Conservation (phyloP, 768 basidiomycete genomes). For the Trametes gibbosa region DNA sequence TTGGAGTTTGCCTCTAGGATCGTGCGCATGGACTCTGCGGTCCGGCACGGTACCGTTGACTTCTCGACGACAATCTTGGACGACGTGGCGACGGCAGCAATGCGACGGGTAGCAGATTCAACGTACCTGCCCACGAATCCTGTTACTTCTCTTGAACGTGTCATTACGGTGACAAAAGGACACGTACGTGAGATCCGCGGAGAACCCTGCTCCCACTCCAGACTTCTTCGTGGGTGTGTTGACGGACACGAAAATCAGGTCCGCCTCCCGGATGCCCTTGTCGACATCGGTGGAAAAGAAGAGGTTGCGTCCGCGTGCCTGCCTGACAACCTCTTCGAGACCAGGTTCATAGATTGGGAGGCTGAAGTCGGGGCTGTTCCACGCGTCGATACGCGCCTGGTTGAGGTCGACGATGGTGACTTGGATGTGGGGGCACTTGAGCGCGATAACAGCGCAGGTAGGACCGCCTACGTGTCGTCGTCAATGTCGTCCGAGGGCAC, state of each 20-base stretch:
- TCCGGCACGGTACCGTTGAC: constrained; percentile 97
- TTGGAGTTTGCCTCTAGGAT: constrained; percentile 98
- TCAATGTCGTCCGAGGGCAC: not conserved
- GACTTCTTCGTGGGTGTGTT: constrained; percentile 99
- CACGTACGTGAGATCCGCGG: constrained; percentile 94
- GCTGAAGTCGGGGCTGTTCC: constrained; percentile 84
- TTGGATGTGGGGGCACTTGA: constrained; percentile 87
- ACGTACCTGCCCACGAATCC: constrained; percentile 67
- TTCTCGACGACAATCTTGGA: constrained; percentile 99
- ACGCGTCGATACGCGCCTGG: constrained; percentile 90
- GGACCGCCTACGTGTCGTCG: constrained; percentile 75
- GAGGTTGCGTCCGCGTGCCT: constrained; percentile 89
- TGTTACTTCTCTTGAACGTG: not conserved
- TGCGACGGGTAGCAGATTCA: constrained; percentile 93
- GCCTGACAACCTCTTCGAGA: constrained; percentile 84
- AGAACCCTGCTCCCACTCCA: constrained; percentile 96
- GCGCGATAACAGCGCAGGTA: constrained; percentile 91
- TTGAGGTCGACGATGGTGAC: constrained; percentile 99
- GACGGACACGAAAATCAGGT: constrained; percentile 97
- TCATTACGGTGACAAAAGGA: constrained; percentile 8
- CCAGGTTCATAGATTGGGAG: constrained; percentile 99
- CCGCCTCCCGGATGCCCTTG: constrained; percentile 88
- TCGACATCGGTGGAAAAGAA: constrained; percentile 97
- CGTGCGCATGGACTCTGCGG: constrained; percentile 98
- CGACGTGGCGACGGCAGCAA: constrained; percentile 84